phyloP scores from a whole-genome alignment of 768 basidiomycete genomes.

The Punctularia strigosozonata region DNA sequence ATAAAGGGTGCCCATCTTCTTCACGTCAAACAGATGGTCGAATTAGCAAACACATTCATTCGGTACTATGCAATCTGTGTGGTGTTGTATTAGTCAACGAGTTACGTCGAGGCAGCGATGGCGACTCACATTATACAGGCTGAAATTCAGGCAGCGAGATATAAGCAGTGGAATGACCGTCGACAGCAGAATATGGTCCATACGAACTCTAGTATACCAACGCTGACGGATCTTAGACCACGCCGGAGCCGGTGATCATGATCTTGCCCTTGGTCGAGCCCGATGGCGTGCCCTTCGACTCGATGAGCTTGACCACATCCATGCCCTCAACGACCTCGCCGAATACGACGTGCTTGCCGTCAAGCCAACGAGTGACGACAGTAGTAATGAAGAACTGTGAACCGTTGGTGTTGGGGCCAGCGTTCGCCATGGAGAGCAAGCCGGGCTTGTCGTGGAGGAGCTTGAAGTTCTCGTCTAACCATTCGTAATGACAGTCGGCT shows the following conservation, averaged over 20 bases:
- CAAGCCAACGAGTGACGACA: slow-evolving; percentile 56
- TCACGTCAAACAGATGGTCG: too few species aligned
- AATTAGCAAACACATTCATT: too few species aligned
- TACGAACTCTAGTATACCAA: too few species aligned
- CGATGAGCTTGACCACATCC: slow-evolving; percentile 52
- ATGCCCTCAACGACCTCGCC: slow-evolving; percentile 57
- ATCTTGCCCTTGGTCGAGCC: slow-evolving; percentile 14
- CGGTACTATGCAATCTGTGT: too few species aligned
- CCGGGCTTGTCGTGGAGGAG: slow-evolving; percentile 50
- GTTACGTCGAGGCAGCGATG: too few species aligned
- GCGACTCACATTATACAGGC: too few species aligned
- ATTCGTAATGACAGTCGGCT: background rate
- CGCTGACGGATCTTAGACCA: too few species aligned
- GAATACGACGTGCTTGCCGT: slow-evolving; percentile 60
- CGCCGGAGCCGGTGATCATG: slow-evolving; percentile 12
- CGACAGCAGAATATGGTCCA: too few species aligned
- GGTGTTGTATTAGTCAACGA: too few species aligned
- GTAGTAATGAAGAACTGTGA: slow-evolving; percentile 84
- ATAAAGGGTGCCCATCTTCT: too few species aligned
- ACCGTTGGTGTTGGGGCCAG: slow-evolving; percentile 71
- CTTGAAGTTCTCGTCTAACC: slow-evolving; percentile 59
- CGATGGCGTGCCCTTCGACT: slow-evolving; percentile 21
- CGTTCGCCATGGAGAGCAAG: slow-evolving; percentile 81
- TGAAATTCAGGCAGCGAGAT: too few species aligned
- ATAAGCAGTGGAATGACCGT: too few species aligned